phyloP scores from a whole-genome alignment of 2,329 filamentous ascomycete species.

The Hymenoscyphus albidus region DNA sequence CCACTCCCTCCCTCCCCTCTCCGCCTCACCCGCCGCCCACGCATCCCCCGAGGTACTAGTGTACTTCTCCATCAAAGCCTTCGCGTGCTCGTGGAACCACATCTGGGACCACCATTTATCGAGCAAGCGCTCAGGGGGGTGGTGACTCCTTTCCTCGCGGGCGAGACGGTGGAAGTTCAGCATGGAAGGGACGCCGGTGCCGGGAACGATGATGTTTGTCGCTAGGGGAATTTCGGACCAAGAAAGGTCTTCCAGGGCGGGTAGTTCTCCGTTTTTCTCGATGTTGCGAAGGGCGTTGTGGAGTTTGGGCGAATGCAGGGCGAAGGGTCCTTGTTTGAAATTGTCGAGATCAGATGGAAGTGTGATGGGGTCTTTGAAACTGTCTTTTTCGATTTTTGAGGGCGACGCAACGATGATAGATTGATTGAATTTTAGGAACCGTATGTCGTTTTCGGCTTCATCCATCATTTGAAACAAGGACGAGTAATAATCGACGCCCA shows the following conservation, averaged over 20 bases:
- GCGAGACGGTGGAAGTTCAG: conserved; percentile 9
- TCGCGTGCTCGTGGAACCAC: conserved; percentile 37
- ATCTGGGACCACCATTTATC: conserved; percentile 15
- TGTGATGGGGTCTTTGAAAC: conserved; percentile 15
- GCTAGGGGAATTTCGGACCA: conserved; percentile 16
- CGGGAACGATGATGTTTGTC: conserved; percentile 17
- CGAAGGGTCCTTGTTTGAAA: conserved; percentile 13
- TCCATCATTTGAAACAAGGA: conserved; percentile 26
- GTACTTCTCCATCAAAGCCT: conserved; percentile 47
- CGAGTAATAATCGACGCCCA: conserved; percentile 25
- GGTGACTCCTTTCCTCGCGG: background rate
- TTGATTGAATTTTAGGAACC: conserved; percentile 22
- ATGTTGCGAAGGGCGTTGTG: background rate
- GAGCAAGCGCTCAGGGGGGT: background rate
- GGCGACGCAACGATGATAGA: conserved; percentile 12
- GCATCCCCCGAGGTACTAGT: conserved; percentile 40
- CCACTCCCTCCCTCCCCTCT: conserved; percentile 43
- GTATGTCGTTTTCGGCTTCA: conserved; percentile 19
- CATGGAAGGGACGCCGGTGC: conserved; percentile 11
- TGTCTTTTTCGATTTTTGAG: conserved; percentile 10
- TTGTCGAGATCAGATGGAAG: conserved; percentile 20
- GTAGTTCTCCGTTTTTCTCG: background rate
- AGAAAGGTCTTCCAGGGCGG: conserved; percentile 8
- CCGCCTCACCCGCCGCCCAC: conserved; percentile 39
- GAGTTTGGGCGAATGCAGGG: conserved; percentile 6